phyloP scores from a whole-genome alignment of 495 filamentous ascomycete species.

The Saxophila tyrrhenica region DNA sequence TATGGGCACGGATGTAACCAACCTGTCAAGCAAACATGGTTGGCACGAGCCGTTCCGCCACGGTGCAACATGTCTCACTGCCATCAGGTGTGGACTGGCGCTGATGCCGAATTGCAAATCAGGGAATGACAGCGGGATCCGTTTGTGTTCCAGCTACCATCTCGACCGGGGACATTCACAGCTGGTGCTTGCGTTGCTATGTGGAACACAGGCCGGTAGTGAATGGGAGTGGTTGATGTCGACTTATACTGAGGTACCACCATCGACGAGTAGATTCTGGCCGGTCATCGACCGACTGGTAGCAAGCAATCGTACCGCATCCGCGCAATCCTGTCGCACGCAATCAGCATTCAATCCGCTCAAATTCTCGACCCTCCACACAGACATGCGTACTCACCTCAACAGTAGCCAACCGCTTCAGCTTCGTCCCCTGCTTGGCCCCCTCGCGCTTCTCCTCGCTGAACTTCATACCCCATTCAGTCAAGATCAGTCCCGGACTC shows the following conservation, averaged over 20 bases:
- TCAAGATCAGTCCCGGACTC: slow-evolving; percentile 37
- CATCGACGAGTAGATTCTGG: slow-evolving; percentile 29
- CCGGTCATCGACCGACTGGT: slow-evolving; percentile 27
- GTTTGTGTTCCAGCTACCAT: too few relatives aligned
- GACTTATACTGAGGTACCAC: slow-evolving; percentile 22
- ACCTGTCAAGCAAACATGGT: background rate
- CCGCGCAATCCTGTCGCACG: slow-evolving; percentile 25
- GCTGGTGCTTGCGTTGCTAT: background rate
- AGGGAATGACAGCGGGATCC: too few relatives aligned
- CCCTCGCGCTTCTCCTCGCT: slow-evolving; percentile 34
- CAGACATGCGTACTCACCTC: slow-evolving; percentile 30
- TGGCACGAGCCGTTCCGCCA: background rate
- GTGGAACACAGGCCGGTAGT: background rate
- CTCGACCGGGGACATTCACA: background rate
- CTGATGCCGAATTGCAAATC: too few relatives aligned
- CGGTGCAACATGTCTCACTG: too few relatives aligned
- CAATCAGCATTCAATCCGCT: background rate
- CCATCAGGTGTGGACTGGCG: background rate
- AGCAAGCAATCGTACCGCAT: slow-evolving; percentile 26
- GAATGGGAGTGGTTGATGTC: background rate
- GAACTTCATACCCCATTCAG: slow-evolving; percentile 44
- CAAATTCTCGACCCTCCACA: too few relatives aligned
- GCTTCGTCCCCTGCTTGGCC: slow-evolving; percentile 34
- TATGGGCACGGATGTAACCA: background rate
- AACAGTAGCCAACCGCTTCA: slow-evolving; percentile 41